Evolutionary conservation across 2,329 filamentous ascomycete species (phyloP).

Genomic region (Colletotrichum scovillei): DNA sequence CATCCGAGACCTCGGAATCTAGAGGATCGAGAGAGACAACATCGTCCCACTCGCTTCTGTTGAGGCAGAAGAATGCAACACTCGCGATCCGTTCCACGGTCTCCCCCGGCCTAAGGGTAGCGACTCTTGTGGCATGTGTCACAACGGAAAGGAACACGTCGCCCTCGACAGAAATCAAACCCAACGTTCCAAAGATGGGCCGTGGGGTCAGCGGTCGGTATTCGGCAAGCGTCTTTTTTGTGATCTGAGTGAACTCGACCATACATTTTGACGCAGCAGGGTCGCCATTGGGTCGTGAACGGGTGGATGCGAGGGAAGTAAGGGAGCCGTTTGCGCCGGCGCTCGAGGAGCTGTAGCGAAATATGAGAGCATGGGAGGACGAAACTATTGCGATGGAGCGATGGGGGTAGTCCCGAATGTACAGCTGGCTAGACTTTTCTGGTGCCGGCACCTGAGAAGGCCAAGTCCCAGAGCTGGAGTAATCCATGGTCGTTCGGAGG

Average conservation of each 20-base stretch:
- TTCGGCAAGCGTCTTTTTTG: slow-evolving; percentile 75
- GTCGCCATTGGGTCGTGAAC: slow-evolving; percentile 55
- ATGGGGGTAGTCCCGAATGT: slow-evolving; percentile 87
- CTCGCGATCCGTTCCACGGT: slow-evolving; percentile 87
- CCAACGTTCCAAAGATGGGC: slow-evolving; percentile 86
- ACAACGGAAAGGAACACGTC: slow-evolving; percentile 95
- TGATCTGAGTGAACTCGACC: slow-evolving; percentile 82
- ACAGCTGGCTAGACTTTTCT: slow-evolving; percentile 78
- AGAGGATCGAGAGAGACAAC: slow-evolving; percentile 68
- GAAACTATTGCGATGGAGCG: slow-evolving; percentile 90
- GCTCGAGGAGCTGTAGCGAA: slow-evolving; percentile 79
- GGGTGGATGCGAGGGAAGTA: slow-evolving; percentile 60
- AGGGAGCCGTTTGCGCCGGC: slow-evolving; percentile 71
- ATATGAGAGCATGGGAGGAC: slow-evolving; percentile 81
- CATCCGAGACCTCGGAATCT: slow-evolving; percentile 61
- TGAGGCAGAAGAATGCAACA: slow-evolving; percentile 95
- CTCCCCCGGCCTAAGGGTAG: slow-evolving; percentile 86
- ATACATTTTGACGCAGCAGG: slow-evolving; percentile 75
- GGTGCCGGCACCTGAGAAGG: slow-evolving; percentile 59
- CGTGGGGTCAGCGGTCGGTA: slow-evolving; percentile 81
- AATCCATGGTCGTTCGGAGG: slow-evolving; percentile 56
- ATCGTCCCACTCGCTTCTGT: slow-evolving; percentile 86
- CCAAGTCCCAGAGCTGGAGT: slow-evolving; percentile 55
- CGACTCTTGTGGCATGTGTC: slow-evolving; percentile 81
- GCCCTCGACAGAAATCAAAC: slow-evolving; percentile 83